phyloP scores from a whole-genome alignment of 345 rosid species.

The Capsella bursapastoris region DNA sequence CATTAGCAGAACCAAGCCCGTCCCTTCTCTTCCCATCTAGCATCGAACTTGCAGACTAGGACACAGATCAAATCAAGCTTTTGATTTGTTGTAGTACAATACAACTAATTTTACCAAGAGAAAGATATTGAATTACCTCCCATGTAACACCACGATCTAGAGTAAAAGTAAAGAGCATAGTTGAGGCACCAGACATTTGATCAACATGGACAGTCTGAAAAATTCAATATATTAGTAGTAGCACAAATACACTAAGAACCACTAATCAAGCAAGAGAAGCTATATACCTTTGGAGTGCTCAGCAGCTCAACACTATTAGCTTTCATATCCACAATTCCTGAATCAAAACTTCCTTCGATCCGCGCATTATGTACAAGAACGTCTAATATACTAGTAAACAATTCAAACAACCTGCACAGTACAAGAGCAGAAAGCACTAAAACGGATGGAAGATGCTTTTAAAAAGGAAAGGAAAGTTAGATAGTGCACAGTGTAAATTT shows the following conservation, averaged over 20 bases:
- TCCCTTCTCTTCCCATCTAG: slow-evolving; percentile 81
- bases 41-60: slow-evolving; percentile 76
- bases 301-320: slow-evolving; percentile 80
- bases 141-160: slow-evolving; percentile 94
- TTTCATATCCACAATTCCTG: slow-evolving; percentile 95
- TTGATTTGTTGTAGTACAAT: slow-evolving; percentile 11
- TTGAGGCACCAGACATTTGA: slow-evolving; percentile 94
- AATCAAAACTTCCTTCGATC: slow-evolving; percentile 90
- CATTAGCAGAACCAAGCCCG: slow-evolving; percentile 77
- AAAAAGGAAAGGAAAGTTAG: slow-evolving; percentile 1
- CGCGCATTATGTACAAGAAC: slow-evolving; percentile 94
- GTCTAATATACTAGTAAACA: slow-evolving; percentile 86
- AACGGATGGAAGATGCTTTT: slow-evolving; percentile 23
- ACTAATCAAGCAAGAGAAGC: slow-evolving; percentile 36
- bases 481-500: neutral
- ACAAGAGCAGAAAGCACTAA: slow-evolving; percentile 29
- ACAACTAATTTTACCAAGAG: slow-evolving; percentile 18
- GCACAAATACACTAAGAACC: slow-evolving; percentile 25
- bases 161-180: slow-evolving; percentile 85
- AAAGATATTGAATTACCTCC: slow-evolving; percentile 64
- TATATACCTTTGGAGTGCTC: slow-evolving; percentile 85
- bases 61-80: slow-evolving; percentile 34
- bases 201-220: slow-evolving; percentile 93
- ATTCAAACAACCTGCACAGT: slow-evolving; percentile 80
- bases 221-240: slow-evolving; percentile 34